phyloP scores from a whole-genome alignment of 495 filamentous ascomycete genomes.

The Hypoxylon subgilvum region DNA sequence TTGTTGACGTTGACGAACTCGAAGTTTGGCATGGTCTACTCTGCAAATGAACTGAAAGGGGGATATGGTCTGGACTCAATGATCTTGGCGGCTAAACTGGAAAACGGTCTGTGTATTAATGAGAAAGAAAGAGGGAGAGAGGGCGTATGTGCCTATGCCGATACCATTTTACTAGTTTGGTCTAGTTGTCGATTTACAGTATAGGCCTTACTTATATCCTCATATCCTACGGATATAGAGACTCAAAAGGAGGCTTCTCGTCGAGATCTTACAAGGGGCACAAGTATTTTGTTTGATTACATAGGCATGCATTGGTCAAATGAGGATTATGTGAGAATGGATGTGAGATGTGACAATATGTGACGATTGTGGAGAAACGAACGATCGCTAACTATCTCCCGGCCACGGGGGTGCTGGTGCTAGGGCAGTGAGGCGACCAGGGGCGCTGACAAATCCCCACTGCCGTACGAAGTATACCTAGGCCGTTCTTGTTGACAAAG shows the following conservation, averaged over 20 bases:
- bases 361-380: background rate
- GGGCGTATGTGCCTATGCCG: too few relatives aligned
- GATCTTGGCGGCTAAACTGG: background rate
- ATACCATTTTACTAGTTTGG: too few relatives aligned
- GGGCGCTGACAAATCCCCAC: background rate
- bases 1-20: slow-evolving; percentile 37
- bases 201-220: too few relatives aligned
- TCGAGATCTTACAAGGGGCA: too few relatives aligned
- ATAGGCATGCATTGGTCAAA: background rate
- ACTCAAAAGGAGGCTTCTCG: background rate
- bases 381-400: too few relatives aligned
- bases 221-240: background rate
- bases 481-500: background rate
- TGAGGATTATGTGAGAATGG: slow-evolving; percentile 1
- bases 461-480: too few relatives aligned
- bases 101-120: too few relatives aligned
- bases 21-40: slow-evolving; percentile 27
- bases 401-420: background rate
- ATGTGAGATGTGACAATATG: too few relatives aligned
- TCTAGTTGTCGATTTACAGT: too few relatives aligned
- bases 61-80: too few relatives aligned
- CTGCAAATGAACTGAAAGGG: background rate
- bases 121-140: background rate
- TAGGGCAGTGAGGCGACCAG: too few relatives aligned
- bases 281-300: too few relatives aligned